A percentile compares a stretch with the other conserved stretches of the same genome.
phyloP scores from a whole-genome alignment of 2,329 filamentous ascomycete genomes.

The Colletotrichum sp. region DNA sequence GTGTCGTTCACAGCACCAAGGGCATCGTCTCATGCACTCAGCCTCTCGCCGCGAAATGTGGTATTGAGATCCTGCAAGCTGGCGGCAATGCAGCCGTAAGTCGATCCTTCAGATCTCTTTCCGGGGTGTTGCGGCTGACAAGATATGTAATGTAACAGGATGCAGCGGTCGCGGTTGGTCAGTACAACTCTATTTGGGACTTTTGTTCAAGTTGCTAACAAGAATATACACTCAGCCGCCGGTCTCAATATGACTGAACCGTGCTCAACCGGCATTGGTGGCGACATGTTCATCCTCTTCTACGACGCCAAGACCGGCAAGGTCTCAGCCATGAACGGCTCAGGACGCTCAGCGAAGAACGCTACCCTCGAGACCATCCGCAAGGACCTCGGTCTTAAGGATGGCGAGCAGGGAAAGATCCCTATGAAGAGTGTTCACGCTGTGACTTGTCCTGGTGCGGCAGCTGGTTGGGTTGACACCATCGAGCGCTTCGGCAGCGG shows the following conservation, averaged over 20 bases:
- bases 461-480: conserved; percentile 92
- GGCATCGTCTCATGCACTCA: conserved; percentile 92
- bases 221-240: conserved; percentile 64
- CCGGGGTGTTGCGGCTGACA: not conserved
- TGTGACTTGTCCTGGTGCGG: conserved; percentile 87
- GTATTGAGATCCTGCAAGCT: conserved; percentile 80
- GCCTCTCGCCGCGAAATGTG: conserved; percentile 87
- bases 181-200: conserved; percentile 28
- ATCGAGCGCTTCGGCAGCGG: conserved; percentile 90
- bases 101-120: conserved; percentile 22
- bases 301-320: conserved; percentile 84
- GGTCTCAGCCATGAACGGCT: conserved; percentile 89
- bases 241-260: conserved; percentile 94
- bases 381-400: conserved; percentile 68
- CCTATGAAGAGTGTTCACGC: conserved; percentile 80
- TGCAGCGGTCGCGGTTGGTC: conserved; percentile 92
- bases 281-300: conserved; percentile 96
- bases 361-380: conserved; percentile 74
- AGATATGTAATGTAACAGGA: conserved; percentile 59
- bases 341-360: conserved; percentile 78
- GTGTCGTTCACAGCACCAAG: conserved; percentile 90
- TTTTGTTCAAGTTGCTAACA: not conserved
- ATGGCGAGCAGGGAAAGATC: conserved; percentile 63
- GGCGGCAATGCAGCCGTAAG: conserved; percentile 93
- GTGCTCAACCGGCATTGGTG: conserved; percentile 90